These are phyloP conservation scores for Fusarium verrucosum DNA, from an alignment of 2,329 filamentous ascomycete genomes.

Conservation along the genomic window DNA sequence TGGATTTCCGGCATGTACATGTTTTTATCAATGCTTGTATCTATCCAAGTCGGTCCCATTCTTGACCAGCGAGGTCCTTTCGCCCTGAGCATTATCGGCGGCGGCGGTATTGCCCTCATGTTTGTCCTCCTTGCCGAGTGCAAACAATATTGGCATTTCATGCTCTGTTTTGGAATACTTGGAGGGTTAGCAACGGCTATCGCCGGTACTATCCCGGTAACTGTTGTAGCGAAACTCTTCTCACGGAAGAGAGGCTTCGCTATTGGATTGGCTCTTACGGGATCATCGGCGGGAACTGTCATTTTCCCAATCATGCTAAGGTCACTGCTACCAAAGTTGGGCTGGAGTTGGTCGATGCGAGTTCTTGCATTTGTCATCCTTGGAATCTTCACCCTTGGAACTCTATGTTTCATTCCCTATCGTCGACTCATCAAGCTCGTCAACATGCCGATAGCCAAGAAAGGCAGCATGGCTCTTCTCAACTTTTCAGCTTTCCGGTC, in stretches of 20 bases:
- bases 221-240: conserved; percentile 13
- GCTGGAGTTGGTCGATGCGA: conserved; percentile 10
- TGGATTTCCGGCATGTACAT: conserved; percentile 15
- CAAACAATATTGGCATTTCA: conserved; percentile 7
- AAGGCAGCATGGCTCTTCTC: not conserved
- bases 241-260: not conserved
- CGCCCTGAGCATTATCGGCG: not conserved
- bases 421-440: not conserved
- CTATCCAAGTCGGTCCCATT: conserved; percentile 6
- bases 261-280: conserved; percentile 4
- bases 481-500: conserved; percentile 11
- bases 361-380: conserved; percentile 2
- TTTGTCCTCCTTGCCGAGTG: conserved; percentile 8
- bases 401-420: conserved; percentile 2
- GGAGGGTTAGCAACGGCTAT: conserved; percentile 4
- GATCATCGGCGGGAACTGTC: conserved; percentile 4
- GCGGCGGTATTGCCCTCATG: not conserved
- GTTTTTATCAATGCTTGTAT: conserved; percentile 5
- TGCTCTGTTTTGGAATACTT: conserved; percentile 3
- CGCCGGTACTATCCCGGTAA: conserved; percentile 6
- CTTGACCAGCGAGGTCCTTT: conserved; percentile 8
- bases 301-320: conserved; percentile 18
- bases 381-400: not conserved
- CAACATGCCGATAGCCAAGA: not conserved
- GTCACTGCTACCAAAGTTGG: not conserved